These are phyloP conservation scores for Kazachstania africana DNA, from an alignment of 805 yeast genomes.

Conservation along the genomic window DNA sequence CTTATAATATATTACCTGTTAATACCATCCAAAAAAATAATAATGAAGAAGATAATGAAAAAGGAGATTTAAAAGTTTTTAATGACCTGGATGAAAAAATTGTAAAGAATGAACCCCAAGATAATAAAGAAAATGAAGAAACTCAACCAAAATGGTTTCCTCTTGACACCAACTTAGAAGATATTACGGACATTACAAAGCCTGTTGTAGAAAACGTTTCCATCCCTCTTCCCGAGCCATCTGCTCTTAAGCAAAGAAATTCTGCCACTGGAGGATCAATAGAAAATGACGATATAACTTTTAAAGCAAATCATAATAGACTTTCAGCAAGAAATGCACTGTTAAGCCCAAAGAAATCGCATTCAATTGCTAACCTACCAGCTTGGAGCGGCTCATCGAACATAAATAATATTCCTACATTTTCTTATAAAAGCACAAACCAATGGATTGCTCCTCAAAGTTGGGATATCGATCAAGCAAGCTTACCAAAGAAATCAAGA, in stretches of 20 bases:
- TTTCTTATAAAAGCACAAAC: no score
- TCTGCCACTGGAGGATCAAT: no score
- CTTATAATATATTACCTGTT: no score
- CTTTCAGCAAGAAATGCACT: neutral
- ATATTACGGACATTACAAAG: slow-evolving; percentile 17
- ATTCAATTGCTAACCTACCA: slow-evolving; percentile 9
- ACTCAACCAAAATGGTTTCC: slow-evolving; percentile 8
- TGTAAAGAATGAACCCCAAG: neutral
- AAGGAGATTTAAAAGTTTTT: no score
- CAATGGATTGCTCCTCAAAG: slow-evolving; percentile 55
- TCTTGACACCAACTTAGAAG: slow-evolving; percentile 21
- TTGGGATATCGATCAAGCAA: slow-evolving; percentile 41
- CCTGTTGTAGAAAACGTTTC: neutral
- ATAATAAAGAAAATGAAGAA: neutral
- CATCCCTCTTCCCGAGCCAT: neutral
- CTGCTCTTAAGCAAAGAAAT: no score
- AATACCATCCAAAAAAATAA: no score
- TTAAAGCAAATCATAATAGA: slow-evolving; percentile 1
- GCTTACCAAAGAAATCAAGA: slow-evolving; percentile 3
- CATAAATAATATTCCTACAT: no score
- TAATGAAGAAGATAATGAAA: no score
- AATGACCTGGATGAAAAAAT: no score
- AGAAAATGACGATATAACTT: neutral
- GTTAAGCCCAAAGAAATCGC: slow-evolving; percentile 7
- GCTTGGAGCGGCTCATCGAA: neutral